These are phyloP conservation scores for Wolfiporia cocos DNA, from an alignment of 1,284 basidiomycete genomes.

Conservation along the genomic window DNA sequence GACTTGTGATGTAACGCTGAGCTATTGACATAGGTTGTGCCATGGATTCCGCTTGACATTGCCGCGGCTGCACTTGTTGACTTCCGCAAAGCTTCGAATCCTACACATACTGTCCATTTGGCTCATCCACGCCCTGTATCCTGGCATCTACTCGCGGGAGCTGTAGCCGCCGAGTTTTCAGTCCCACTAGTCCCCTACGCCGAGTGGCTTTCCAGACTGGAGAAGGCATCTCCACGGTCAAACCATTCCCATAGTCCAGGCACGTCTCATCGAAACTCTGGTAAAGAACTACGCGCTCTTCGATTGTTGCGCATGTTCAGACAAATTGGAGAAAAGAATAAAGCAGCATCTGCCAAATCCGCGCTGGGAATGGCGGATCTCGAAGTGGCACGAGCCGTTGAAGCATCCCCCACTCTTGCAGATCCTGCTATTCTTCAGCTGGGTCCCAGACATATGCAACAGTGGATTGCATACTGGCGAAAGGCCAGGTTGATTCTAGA, in stretches of 20 bases:
- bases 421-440: neutral
- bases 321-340: too few species aligned
- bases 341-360: too few species aligned
- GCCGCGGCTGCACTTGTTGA: constrained; percentile 20
- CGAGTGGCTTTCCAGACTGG: constrained; percentile 17
- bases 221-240: too few species aligned
- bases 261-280: too few species aligned
- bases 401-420: neutral
- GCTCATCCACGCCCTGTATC: constrained; percentile 23
- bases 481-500: neutral
- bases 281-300: too few species aligned
- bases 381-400: too few species aligned
- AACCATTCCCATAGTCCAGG: too few species aligned
- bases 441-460: neutral
- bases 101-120: constrained; percentile 20
- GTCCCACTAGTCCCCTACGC: constrained; percentile 19
- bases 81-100: constrained; percentile 15
- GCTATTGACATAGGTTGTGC: constrained; percentile 10
- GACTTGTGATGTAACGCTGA: constrained; percentile 5
- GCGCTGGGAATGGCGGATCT: too few species aligned
- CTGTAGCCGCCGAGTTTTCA: constrained; percentile 12
- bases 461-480: neutral
- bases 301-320: too few species aligned
- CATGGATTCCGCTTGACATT: constrained; percentile 22
- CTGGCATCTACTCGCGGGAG: constrained; percentile 15